phyloP scores from a whole-genome alignment of 1,139 yeast species.

The Pichia cactophila region DNA sequence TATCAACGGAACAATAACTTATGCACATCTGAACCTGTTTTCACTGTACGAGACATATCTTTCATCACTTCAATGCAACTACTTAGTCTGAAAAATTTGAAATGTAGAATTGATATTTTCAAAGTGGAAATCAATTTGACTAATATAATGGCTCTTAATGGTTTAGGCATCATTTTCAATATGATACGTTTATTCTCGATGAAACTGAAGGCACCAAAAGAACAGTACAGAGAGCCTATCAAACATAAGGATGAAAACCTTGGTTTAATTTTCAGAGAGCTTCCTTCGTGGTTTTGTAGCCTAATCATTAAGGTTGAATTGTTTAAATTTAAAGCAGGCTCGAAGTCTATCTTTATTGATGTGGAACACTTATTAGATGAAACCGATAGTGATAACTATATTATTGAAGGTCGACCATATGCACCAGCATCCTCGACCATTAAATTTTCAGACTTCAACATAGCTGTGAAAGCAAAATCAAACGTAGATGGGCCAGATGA shows the following conservation, averaged over 20 bases:
- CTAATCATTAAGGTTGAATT: conserved; percentile 30
- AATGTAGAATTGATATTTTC: conserved; percentile 7
- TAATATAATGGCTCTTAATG: conserved; percentile 13
- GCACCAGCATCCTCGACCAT: conserved; percentile 13
- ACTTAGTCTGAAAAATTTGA: conserved; percentile 1
- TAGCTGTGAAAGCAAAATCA: too few species aligned
- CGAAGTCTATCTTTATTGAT: conserved; percentile 54
- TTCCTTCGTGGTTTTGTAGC: conserved; percentile 44
- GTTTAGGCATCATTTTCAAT: conserved; percentile 10
- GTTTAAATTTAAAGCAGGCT: conserved; percentile 39
- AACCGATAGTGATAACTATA: conserved; percentile 13
- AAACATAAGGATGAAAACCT: conserved; percentile 1
- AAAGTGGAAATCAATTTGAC: conserved; percentile 13
- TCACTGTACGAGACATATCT: conserved; percentile 11
- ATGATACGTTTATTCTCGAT: background rate
- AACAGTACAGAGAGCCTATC: background rate
- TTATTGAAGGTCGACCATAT: conserved; percentile 2
- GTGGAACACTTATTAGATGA: conserved; percentile 8
- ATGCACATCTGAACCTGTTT: conserved; percentile 6
- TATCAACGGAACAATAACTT: conserved; percentile 16
- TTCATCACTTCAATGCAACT: conserved; percentile 5
- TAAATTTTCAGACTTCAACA: conserved; percentile 22
- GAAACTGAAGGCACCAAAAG: background rate
- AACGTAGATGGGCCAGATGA: conserved; percentile 2
- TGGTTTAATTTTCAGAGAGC: conserved; percentile 29